Evolutionary conservation across 345 rosid species (phyloP).

Genomic region (Syzygium grande): DNA sequence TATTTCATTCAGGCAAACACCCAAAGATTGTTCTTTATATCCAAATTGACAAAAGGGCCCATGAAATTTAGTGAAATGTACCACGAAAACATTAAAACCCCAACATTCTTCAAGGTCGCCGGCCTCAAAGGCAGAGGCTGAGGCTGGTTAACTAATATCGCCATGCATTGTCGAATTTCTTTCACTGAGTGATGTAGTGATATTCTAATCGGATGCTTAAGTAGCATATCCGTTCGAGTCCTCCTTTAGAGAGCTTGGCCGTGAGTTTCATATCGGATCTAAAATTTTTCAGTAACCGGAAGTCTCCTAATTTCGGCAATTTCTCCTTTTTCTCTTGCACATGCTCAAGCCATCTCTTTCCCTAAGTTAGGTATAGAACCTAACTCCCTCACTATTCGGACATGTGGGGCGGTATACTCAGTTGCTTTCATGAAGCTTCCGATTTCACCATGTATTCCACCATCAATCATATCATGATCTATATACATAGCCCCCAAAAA

Average conservation of each 20-base stretch:
- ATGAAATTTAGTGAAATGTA: no score
- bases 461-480: neutral
- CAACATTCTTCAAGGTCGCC: no score
- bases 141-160: no score
- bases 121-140: no score
- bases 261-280: neutral
- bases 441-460: neutral
- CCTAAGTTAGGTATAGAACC: slow-evolving; percentile 27
- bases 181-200: no score
- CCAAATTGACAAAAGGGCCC: neutral
- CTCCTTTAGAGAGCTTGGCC: neutral
- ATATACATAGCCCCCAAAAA: neutral
- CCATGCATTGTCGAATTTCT: no score
- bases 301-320: neutral
- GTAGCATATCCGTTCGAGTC: neutral
- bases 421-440: slow-evolving; percentile 26
- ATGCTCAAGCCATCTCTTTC: neutral
- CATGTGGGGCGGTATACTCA: slow-evolving; percentile 18
- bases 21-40: neutral
- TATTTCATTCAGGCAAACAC: neutral
- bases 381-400: slow-evolving; percentile 21
- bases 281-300: neutral
- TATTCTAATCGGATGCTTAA: no score
- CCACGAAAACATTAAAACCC: no score
- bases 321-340: neutral